Evolutionary conservation across 106 monocot species (phyloP).

Genomic region (Platanthera zijinensis): DNA sequence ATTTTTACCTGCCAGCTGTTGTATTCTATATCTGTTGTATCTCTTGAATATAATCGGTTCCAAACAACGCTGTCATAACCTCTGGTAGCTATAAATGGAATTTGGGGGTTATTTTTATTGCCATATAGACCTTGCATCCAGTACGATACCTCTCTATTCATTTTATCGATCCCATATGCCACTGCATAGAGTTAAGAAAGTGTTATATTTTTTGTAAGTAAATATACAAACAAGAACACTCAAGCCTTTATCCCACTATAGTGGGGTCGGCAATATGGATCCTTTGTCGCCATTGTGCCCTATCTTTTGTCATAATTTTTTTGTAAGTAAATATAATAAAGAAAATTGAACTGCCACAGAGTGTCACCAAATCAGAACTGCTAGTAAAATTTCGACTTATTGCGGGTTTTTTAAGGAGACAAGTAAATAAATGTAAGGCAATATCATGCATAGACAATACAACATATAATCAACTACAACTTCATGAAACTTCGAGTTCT

Average conservation of each 20-base stretch:
- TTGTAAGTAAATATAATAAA: background rate
- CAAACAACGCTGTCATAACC: conserved; percentile 95
- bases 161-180: conserved; percentile 69
- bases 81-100: conserved; percentile 83
- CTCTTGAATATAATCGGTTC: conserved; percentile 84
- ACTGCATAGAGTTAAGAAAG: conserved; percentile 41
- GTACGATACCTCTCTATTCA: conserved; percentile 73
- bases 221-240: too few relatives aligned
- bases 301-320: too few relatives aligned
- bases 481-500: background rate
- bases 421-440: background rate
- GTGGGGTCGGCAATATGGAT: too few relatives aligned
- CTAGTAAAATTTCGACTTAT: background rate
- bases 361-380: background rate
- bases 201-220: too few relatives aligned
- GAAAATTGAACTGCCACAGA: background rate
- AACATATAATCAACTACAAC: background rate
- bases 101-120: conserved; percentile 29
- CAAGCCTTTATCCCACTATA: too few relatives aligned
- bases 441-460: background rate
- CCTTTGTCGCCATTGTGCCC: too few relatives aligned
- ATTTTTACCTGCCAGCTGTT: conserved; percentile 34
- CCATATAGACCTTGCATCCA: conserved; percentile 69
- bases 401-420: background rate
- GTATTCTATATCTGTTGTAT: conserved; percentile 20